Conservation (phyloP, 2,329 filamentous ascomycete genomes). For the Cladorrhinum sp. region DNA sequence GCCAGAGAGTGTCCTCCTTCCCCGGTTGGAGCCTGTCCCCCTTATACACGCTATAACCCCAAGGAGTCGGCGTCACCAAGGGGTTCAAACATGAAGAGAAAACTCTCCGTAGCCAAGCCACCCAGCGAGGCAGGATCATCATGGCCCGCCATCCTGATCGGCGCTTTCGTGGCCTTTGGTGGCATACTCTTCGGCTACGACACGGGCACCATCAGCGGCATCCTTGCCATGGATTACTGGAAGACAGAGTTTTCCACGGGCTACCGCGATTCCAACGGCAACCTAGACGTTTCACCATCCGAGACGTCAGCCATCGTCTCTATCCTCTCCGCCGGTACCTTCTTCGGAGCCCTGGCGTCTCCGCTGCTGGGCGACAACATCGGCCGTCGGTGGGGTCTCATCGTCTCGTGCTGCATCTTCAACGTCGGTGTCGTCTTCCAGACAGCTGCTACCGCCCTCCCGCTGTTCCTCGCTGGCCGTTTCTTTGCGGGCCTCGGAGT, state of each 20-base stretch:
- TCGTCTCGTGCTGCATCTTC: slow-evolving; percentile 62
- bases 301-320: slow-evolving; percentile 66
- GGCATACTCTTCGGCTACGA: slow-evolving; percentile 26
- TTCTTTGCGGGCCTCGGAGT: slow-evolving; percentile 73
- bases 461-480: slow-evolving; percentile 66
- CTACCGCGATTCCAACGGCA: slow-evolving; percentile 42
- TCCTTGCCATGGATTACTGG: slow-evolving; percentile 43
- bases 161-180: slow-evolving; percentile 25
- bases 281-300: slow-evolving; percentile 47
- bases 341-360: slow-evolving; percentile 66
- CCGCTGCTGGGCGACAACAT: slow-evolving; percentile 62
- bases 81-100: neutral
- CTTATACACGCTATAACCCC: neutral
- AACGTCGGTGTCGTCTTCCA: slow-evolving; percentile 66
- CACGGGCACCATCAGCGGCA: slow-evolving; percentile 26
- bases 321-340: slow-evolving; percentile 75
- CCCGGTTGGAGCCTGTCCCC: neutral
- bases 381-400: slow-evolving; percentile 63
- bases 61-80: too few relatives aligned
- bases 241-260: slow-evolving; percentile 51
- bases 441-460: slow-evolving; percentile 57
- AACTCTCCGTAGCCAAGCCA: slow-evolving; percentile 1
- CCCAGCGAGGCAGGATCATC: slow-evolving; percentile 12
- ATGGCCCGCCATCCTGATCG: slow-evolving; percentile 23
- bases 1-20: neutral